Evolutionary conservation across 1,284 basidiomycete genomes (phyloP).

Genomic region (Naganishia sp.): DNA sequence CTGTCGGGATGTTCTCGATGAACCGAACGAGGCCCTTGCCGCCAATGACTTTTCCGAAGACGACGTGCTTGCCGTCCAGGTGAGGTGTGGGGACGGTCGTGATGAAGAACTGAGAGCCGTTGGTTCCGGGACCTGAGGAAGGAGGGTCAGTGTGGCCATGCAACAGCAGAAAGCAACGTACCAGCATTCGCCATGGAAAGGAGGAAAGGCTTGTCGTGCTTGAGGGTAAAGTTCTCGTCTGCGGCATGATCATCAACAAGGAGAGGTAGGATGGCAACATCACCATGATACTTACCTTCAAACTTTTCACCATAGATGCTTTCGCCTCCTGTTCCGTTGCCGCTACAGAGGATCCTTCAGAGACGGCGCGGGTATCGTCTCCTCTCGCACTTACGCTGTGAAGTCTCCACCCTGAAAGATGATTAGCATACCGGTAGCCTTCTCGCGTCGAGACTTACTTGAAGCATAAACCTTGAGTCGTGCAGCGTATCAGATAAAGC

Average conservation of each 20-base stretch:
- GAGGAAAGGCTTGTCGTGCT: conserved; percentile 79
- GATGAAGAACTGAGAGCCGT: conserved; percentile 62
- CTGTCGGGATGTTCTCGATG: conserved; percentile 65
- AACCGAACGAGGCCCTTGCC: conserved; percentile 66
- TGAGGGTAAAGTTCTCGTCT: conserved; percentile 83
- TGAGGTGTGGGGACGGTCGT: conserved; percentile 43
- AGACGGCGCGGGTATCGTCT: too few relatives aligned
- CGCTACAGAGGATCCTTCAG: neutral
- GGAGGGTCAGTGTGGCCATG: conserved; percentile 51
- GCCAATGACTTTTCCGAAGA: conserved; percentile 71
- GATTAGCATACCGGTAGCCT: neutral
- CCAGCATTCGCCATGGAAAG: conserved; percentile 83
- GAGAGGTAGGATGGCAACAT: neutral
- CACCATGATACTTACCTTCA: conserved; percentile 32
- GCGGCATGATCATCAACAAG: conserved; percentile 12
- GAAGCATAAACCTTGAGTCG: conserved; percentile 48
- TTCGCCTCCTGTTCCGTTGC: conserved; percentile 85
- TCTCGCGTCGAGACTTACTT: conserved; percentile 38
- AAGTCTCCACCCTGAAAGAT: conserved; percentile 4
- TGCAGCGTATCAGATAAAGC: neutral
- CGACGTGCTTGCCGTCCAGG: conserved; percentile 75
- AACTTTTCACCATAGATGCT: conserved; percentile 90
- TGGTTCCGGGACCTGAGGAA: conserved; percentile 51
- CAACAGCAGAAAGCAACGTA: neutral
- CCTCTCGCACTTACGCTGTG: conserved; percentile 5